Percentiles rank a stretch among this genome's conserved stretches.
Evolutionary conservation across 306 rosid genomes (phyloP).

Genomic region (Prunus armeniaca): DNA sequence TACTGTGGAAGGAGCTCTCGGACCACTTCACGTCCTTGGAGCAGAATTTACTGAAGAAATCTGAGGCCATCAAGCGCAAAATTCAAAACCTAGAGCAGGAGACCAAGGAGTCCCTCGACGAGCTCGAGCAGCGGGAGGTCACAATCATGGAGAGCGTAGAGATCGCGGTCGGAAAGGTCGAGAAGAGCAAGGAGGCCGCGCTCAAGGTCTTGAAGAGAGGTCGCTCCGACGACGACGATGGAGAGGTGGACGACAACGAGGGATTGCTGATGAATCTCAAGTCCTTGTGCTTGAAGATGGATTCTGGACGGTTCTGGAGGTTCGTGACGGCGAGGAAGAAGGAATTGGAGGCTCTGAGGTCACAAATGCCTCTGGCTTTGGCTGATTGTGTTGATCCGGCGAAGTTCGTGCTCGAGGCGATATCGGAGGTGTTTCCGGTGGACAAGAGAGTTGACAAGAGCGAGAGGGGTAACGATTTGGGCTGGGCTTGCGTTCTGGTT

Average conservation of each 20-base stretch:
- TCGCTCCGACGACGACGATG: slow-evolving; percentile 41
- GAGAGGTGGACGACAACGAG: slow-evolving; percentile 79
- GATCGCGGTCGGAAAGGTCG: slow-evolving; percentile 71
- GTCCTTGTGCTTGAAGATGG: slow-evolving; percentile 69
- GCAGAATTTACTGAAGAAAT: slow-evolving; percentile 63
- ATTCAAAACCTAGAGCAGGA: slow-evolving; percentile 52
- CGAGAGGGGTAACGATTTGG: slow-evolving; percentile 61
- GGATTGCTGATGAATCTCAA: slow-evolving; percentile 60
- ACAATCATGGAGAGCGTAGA: slow-evolving; percentile 59
- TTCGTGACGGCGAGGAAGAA: slow-evolving; percentile 75
- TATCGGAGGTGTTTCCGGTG: slow-evolving; percentile 89
- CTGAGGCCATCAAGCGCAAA: slow-evolving; percentile 67
- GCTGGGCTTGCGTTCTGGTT: slow-evolving; percentile 93
- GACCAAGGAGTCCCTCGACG: slow-evolving; percentile 60
- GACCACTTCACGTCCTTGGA: slow-evolving; percentile 86
- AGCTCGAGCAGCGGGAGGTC: slow-evolving; percentile 79
- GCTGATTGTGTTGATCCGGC: slow-evolving; percentile 87
- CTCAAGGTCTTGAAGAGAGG: slow-evolving; percentile 32
- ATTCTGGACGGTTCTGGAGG: slow-evolving; percentile 69
- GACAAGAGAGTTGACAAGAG: slow-evolving; percentile 67
- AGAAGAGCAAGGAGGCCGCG: slow-evolving; percentile 54
- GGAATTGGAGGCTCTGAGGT: slow-evolving; percentile 69
- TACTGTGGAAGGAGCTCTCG: slow-evolving; percentile 95
- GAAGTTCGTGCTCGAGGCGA: slow-evolving; percentile 78
- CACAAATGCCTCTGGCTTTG: slow-evolving; percentile 65